Evolutionary conservation across 768 basidiomycete species (phyloP), one percentile per base, ranked within the genome.

Genomic region (Lactifluus hygrophoroides): DNA sequence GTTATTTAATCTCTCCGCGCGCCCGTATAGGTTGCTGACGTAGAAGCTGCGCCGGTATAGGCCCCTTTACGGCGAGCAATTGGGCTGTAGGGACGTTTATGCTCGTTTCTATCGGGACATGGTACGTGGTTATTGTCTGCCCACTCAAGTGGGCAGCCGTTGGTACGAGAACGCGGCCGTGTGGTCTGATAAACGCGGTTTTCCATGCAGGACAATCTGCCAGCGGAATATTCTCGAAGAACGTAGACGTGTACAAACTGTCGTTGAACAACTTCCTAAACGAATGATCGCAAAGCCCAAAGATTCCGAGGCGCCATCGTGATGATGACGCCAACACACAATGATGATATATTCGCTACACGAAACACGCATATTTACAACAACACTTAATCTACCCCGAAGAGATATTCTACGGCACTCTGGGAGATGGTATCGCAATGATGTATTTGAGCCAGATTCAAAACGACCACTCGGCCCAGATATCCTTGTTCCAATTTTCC

Each of bases 41-140:
- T 32, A 37, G 25, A 30, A 28, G 44, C 23, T 10, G 16, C 51
- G n/a, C 19, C 40, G 38, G 9, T 57, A 27, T 58, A 87, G 89
- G 76, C 32, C 77, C 82, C 1, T 75, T 86, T 57, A 75, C 81
- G 38, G 88, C 87, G 37, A 84, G 80, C 3, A 82, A 89, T 67
- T 92, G 90, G 90, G 88, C 85, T 14, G 76, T 89, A 19, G 86
- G 81, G 6, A 84, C 88, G 2, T 92, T 88, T 66, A 72, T 81
- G 62, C 61, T 84, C 21, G 75, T 90, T 40, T 85, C 88, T 3
- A 54, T 83, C 2, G 82, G 82, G 46, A 82, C 85, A 23, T 90
- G 85, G 88, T 90, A 62, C 59, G 82, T 75, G 13, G 28, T 27
- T 48, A 8, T 21, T 32, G n/a, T 53, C 40, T 16, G 28, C 37